phyloP scores from a whole-genome alignment of 306 rosid genomes.

The Luffa aegyptiaca region DNA sequence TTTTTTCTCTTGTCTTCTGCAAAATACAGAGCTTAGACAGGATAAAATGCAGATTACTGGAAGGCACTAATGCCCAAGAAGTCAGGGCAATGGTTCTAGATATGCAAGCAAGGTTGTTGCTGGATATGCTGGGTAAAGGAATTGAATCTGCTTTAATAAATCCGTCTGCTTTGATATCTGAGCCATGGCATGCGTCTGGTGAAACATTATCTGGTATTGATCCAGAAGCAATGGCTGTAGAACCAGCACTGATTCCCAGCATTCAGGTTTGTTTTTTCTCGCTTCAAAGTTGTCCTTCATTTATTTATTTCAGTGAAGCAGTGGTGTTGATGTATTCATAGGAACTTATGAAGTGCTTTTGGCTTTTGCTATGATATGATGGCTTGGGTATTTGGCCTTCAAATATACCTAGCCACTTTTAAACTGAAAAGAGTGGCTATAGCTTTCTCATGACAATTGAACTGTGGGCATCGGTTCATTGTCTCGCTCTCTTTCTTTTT shows the following conservation, averaged over 20 bases:
- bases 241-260: constrained; percentile 64
- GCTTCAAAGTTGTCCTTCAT: background rate
- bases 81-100: constrained; percentile 99
- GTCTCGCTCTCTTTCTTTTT: background rate
- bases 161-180: constrained; percentile 80
- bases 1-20: background rate
- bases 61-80: constrained; percentile 96
- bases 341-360: background rate
- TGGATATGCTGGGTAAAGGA: constrained; percentile 98
- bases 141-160: constrained; percentile 88
- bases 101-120: constrained; percentile 97
- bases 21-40: constrained; percentile 92
- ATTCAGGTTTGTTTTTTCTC: constrained; percentile 52
- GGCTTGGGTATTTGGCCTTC: background rate
- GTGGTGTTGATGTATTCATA: background rate
- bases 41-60: constrained; percentile 90
- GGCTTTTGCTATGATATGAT: background rate
- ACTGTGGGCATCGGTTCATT: background rate
- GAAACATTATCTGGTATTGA: constrained; percentile 73
- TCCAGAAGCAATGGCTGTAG: constrained; percentile 88
- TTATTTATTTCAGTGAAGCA: background rate
- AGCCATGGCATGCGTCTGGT: constrained; percentile 76
- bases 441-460: background rate
- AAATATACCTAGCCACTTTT: background rate
- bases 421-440: background rate